Base-by-base conservation (phyloP, 176 grass and related monocot species). In the Elymus sibiricus region DNA sequence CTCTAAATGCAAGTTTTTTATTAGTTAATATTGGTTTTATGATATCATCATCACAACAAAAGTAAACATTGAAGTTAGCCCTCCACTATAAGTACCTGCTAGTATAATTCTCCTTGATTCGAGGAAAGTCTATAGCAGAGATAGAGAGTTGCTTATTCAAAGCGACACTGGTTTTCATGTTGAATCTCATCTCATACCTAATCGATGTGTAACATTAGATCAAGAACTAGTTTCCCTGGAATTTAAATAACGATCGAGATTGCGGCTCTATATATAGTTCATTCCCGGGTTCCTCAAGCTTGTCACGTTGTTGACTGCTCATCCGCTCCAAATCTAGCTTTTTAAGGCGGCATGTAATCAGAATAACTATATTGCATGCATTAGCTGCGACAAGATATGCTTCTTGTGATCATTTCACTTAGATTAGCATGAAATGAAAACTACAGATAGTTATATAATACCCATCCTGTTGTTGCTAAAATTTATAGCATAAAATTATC, bases 61-160 rank as follows among this genome's bases (percentile, higher is more conserved):
- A 32, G 51, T 32, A n/a, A 37, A 5, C 1, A 2, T 74, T 25
- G 47, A 4, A 24, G 61, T 31, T 38, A 85, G 64, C 37, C 31
- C 13, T 64, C 3, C 7, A 74, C 34, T 62, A 61, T 1, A 85
- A 70, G 8, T 93, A 95, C 95, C 95, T 93, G 29, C 91, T 89
- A 64, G 88, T 94, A 58, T 95, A 98, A 65, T 85, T 90, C 85
- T 98, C 93, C 22, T 95, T 98, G 44, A 98, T 93, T 70, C 91
- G 85, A 87, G 95, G 93, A 40, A 98, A 98, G 93, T 98, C 95
- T 34, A 98, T 91, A 38, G 89, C 74, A 70, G 93, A 95, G 37
- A 94, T 93, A 25, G 91, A 95, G 3, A 98, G 68, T 87, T 95
- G 83, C 81, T 93, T 98, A 60, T 98, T 93, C 53, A 83, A 92